Evolutionary conservation across 768 basidiomycete species (phyloP).

Genomic region (Mycena venus): DNA sequence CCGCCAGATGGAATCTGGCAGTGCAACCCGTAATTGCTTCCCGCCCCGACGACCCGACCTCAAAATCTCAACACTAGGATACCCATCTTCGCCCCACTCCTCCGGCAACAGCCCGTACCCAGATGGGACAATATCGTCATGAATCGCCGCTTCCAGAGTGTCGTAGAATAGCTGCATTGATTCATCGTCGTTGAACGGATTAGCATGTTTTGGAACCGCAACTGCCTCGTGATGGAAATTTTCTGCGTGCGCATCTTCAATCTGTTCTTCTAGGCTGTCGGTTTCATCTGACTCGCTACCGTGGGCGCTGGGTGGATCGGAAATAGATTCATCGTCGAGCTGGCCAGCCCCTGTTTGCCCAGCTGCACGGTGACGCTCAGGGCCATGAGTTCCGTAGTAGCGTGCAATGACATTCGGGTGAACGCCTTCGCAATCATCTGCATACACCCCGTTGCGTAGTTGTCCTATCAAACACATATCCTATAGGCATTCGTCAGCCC

Average conservation of each 20-base stretch:
- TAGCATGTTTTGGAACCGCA: slow-evolving; percentile 6
- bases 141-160: neutral
- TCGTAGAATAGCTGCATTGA: neutral
- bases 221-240: slow-evolving; percentile 23
- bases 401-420: slow-evolving; percentile 2
- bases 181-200: slow-evolving; percentile 3
- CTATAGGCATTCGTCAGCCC: neutral
- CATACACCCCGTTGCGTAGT: slow-evolving; percentile 7
- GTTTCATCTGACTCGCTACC: neutral
- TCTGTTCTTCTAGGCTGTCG: neutral
- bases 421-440: slow-evolving; percentile 22
- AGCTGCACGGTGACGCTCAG: neutral
- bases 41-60: slow-evolving; percentile 13
- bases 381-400: slow-evolving; percentile 24
- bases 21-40: slow-evolving; percentile 19
- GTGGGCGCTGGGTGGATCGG: neutral
- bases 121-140: slow-evolving; percentile 1
- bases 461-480: slow-evolving; percentile 19
- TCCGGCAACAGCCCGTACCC: slow-evolving; percentile 27
- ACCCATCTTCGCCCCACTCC: slow-evolving; percentile 34
- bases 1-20: slow-evolving; percentile 31
- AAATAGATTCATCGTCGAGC: no score
- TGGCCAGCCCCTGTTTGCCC: no score
- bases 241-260: slow-evolving; percentile 7
- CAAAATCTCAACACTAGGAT: slow-evolving; percentile 25